Evolutionary conservation across 495 filamentous ascomycete genomes (phyloP).

Genomic region (Melanomma pulvis-pyrius): DNA sequence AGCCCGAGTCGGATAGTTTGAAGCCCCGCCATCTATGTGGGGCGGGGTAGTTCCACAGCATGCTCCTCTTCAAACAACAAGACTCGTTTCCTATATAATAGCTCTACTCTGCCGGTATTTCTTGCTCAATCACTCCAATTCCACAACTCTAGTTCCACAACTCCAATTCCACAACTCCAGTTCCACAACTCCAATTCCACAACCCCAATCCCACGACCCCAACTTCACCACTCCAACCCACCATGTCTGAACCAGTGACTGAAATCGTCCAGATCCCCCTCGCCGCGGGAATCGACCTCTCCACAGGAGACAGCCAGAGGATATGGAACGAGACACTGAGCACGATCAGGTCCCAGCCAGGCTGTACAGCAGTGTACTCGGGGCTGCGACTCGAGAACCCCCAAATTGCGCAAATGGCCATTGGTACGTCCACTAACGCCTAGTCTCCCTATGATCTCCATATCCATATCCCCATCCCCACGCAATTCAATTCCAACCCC

Average conservation of each 20-base stretch:
- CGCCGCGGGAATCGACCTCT: constrained; percentile 20
- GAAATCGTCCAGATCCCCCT: constrained; percentile 27
- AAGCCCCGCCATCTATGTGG: no score
- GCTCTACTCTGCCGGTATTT: no score
- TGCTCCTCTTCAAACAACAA: no score
- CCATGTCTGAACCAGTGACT: constrained; percentile 23
- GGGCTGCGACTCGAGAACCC: constrained; percentile 38
- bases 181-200: neutral
- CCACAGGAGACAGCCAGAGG: constrained; percentile 8
- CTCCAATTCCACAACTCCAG: neutral
- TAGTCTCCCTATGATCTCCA: neutral
- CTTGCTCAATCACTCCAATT: no score
- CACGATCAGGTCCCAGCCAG: constrained; percentile 18
- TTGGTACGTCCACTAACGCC: constrained; percentile 35
- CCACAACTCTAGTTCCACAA: no score
- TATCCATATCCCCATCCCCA: neutral
- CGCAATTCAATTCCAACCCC: neutral
- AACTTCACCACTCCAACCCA: neutral
- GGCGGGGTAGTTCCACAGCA: no score
- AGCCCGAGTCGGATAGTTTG: no score
- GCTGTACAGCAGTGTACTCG: constrained; percentile 25
- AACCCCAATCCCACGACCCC: neutral
- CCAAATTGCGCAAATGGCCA: constrained; percentile 21
- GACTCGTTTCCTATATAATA: no score
- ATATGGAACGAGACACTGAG: constrained; percentile 22